Evolutionary conservation across 768 basidiomycete genomes (phyloP).

Genomic region (Neoboletus brunneissimus): DNA sequence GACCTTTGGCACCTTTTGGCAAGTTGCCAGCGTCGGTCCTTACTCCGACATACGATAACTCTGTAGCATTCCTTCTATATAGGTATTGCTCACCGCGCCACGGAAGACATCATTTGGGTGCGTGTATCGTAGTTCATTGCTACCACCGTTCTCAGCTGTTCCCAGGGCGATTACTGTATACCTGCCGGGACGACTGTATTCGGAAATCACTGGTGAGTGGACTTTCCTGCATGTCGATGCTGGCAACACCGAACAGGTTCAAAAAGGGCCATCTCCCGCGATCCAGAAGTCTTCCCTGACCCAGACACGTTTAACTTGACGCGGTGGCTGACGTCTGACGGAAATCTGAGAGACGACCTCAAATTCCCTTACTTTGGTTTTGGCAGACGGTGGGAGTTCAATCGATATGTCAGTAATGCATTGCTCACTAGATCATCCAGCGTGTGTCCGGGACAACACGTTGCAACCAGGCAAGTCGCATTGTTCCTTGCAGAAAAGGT

Average conservation of each 20-base stretch:
- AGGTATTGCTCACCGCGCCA: constrained; percentile 16
- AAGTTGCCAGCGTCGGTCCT: not conserved
- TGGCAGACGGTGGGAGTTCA: constrained; percentile 34
- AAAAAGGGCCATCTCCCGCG: constrained; percentile 35
- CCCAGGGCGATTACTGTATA: constrained; percentile 15
- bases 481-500: not conserved
- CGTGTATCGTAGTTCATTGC: not conserved
- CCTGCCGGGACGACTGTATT: constrained; percentile 17
- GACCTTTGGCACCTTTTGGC: constrained; percentile 29
- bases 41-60: not conserved
- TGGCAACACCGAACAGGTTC: not conserved
- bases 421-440: constrained; percentile 26
- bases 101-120: constrained; percentile 18
- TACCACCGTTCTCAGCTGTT: not conserved
- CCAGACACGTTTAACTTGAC: constrained; percentile 36
- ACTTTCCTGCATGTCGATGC: not conserved
- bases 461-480: constrained; percentile 39
- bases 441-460: constrained; percentile 59
- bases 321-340: constrained; percentile 27
- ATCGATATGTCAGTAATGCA: not conserved
- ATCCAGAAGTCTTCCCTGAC: constrained; percentile 37
- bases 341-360: constrained; percentile 41
- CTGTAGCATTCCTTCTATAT: too few relatives aligned
- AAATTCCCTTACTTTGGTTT: constrained; percentile 53
- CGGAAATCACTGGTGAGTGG: constrained; percentile 18